phyloP scores from a whole-genome alignment of 306 rosid genomes.

The Herpetospermum pedunculosum region DNA sequence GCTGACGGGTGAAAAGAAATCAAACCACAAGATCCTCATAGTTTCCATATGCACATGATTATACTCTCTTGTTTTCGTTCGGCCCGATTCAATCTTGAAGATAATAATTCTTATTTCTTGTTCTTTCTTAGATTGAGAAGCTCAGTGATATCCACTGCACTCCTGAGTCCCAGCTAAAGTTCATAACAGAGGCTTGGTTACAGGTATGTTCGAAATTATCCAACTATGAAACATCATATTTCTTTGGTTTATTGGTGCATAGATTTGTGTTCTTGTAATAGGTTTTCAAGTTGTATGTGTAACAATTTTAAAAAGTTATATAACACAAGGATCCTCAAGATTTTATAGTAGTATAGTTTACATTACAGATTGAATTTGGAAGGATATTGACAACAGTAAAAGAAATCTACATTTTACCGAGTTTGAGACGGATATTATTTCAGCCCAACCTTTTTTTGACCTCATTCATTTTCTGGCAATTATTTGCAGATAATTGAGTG shows the following conservation, averaged over 20 bases:
- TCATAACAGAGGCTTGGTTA: slow-evolving; percentile 30
- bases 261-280: neutral
- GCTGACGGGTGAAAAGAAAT: no score
- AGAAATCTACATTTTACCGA: neutral
- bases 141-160: slow-evolving; percentile 21
- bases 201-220: slow-evolving; percentile 5
- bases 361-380: neutral
- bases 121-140: slow-evolving; percentile 12
- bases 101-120: neutral
- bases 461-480: neutral
- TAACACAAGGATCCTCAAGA: neutral
- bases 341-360: neutral
- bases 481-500: slow-evolving; percentile 37
- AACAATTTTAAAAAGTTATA: neutral
- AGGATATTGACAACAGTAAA: neutral
- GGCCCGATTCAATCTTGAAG: neutral
- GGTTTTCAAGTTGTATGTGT: neutral
- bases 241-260: neutral
- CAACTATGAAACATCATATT: neutral
- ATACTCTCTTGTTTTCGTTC: neutral
- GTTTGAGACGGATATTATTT: neutral
- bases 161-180: slow-evolving; percentile 19
- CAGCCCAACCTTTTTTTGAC: neutral
- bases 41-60: neutral
- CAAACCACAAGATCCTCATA: neutral